A percentile compares a stretch with the other conserved stretches of the same genome.
phyloP scores from a whole-genome alignment of 1,139 yeast species.

The Kodamaea anthophila region DNA sequence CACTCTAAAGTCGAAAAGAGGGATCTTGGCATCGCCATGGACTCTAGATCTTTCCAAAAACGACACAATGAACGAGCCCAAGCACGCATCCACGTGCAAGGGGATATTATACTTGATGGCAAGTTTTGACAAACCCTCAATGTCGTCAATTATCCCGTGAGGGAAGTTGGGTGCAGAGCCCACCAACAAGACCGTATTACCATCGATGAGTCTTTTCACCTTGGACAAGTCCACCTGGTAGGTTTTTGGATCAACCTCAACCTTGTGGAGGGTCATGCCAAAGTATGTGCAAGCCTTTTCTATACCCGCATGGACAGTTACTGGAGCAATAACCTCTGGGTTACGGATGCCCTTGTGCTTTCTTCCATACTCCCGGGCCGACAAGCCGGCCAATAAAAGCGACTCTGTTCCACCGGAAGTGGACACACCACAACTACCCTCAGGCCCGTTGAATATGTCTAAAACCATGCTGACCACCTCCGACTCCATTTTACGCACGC shows the following conservation, averaged over 20 bases:
- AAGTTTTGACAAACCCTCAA: slow-evolving; percentile 60
- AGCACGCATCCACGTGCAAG: slow-evolving; percentile 90
- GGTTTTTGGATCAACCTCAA: slow-evolving; percentile 64
- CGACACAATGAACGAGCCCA: slow-evolving; percentile 87
- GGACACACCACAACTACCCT: slow-evolving; percentile 78
- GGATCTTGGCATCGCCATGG: slow-evolving; percentile 37
- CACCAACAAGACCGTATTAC: slow-evolving; percentile 73
- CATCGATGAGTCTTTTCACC: slow-evolving; percentile 60
- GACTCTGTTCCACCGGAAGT: slow-evolving; percentile 98
- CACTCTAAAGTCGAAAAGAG: slow-evolving; percentile 77
- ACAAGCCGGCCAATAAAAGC: slow-evolving; percentile 71
- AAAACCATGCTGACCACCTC: slow-evolving; percentile 92
- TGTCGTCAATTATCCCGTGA: slow-evolving; percentile 91
- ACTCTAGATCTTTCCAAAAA: slow-evolving; percentile 66
- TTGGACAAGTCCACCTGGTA: slow-evolving; percentile 61
- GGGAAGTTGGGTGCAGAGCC: slow-evolving; percentile 98
- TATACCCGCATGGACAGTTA: slow-evolving; percentile 90
- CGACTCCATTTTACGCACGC: slow-evolving; percentile 92
- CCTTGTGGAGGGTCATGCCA: slow-evolving; percentile 78
- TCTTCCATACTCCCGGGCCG: slow-evolving; percentile 70
- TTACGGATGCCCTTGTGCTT: slow-evolving; percentile 52
- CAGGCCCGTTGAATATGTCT: slow-evolving; percentile 66
- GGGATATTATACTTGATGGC: slow-evolving; percentile 67
- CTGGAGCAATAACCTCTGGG: slow-evolving; percentile 89
- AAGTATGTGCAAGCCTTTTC: slow-evolving; percentile 92